These are phyloP conservation scores for Mariannaea elegans DNA, from an alignment of 2,329 filamentous ascomycete genomes.

Conservation along the genomic window DNA sequence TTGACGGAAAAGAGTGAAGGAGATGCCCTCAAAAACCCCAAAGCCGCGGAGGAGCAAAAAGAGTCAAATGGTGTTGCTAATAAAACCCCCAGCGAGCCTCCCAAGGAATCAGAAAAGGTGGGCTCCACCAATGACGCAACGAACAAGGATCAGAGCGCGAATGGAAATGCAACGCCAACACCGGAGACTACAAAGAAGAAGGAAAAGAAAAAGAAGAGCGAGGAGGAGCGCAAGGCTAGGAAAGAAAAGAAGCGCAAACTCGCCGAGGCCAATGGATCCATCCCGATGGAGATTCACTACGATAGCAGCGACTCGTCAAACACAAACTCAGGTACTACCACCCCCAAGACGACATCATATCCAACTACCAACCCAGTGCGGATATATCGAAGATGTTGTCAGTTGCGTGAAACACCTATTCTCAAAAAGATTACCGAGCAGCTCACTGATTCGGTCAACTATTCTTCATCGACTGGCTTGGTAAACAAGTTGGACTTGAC, in stretches of 20 bases:
- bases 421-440: slow-evolving; percentile 92
- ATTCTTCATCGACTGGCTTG: slow-evolving; percentile 73
- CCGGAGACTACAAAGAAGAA: slow-evolving; percentile 73
- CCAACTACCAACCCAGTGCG: slow-evolving; percentile 91
- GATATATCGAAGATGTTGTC: slow-evolving; percentile 94
- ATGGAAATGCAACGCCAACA: slow-evolving; percentile 30
- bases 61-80: slow-evolving; percentile 52
- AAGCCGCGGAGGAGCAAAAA: slow-evolving; percentile 61
- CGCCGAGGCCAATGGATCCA: slow-evolving; percentile 86
- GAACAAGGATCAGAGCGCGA: slow-evolving; percentile 35
- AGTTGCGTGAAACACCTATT: slow-evolving; percentile 90
- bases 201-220: slow-evolving; percentile 95
- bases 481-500: slow-evolving; percentile 86
- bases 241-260: slow-evolving; percentile 88
- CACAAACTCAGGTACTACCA: slow-evolving; percentile 25
- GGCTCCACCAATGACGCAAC: slow-evolving; percentile 37
- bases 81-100: slow-evolving; percentile 52
- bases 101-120: slow-evolving; percentile 53
- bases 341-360: slow-evolving; percentile 45
- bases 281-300: slow-evolving; percentile 83
- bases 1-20: slow-evolving; percentile 77
- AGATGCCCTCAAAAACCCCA: slow-evolving; percentile 74
- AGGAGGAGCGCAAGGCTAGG: slow-evolving; percentile 89
- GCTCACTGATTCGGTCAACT: slow-evolving; percentile 76
- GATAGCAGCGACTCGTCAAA: slow-evolving; percentile 68